These are phyloP conservation scores for Aspergillus sp. DNA, from an alignment of 2,329 filamentous ascomycete species.

Conservation along the genomic window DNA sequence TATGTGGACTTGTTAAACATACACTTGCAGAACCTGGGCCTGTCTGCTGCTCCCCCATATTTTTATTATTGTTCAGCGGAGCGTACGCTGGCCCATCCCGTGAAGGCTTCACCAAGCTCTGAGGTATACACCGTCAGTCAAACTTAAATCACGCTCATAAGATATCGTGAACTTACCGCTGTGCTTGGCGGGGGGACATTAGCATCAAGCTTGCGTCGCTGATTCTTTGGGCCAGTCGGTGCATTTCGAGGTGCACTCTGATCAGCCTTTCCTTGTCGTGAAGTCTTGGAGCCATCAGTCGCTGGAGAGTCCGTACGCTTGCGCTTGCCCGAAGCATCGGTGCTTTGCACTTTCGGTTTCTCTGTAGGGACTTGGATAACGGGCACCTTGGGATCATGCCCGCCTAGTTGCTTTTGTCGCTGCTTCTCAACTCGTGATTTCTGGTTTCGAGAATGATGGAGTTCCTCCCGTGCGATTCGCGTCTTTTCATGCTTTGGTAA, in stretches of 20 bases:
- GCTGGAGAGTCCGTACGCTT: slow-evolving; percentile 31
- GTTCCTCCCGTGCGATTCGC: slow-evolving; percentile 39
- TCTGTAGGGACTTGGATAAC: slow-evolving; percentile 31
- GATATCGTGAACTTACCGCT: slow-evolving; percentile 17
- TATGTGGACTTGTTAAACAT: slow-evolving; percentile 10
- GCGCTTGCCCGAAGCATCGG: slow-evolving; percentile 27
- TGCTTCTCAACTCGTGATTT: slow-evolving; percentile 39
- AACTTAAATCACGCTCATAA: not conserved
- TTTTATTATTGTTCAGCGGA: slow-evolving; percentile 20
- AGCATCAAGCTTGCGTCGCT: slow-evolving; percentile 25
- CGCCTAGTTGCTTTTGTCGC: slow-evolving; percentile 43
- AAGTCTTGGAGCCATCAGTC: slow-evolving; percentile 23
- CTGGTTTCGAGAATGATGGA: slow-evolving; percentile 31
- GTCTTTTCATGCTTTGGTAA: slow-evolving; percentile 39
- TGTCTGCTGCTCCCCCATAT: slow-evolving; percentile 15
- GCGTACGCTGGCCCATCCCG: slow-evolving; percentile 35
- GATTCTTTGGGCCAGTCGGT: slow-evolving; percentile 26
- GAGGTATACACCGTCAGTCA: slow-evolving; percentile 1
- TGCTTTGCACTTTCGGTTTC: slow-evolving; percentile 12
- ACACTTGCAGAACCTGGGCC: slow-evolving; percentile 22
- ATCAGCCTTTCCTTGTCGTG: slow-evolving; percentile 29
- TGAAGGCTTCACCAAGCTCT: slow-evolving; percentile 43
- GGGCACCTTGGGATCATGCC: slow-evolving; percentile 47
- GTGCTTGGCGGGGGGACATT: slow-evolving; percentile 18
- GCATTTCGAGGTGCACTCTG: slow-evolving; percentile 24